A percentile compares a stretch with the other conserved stretches of the same genome.
Evolutionary conservation across 352 stramenopile genomes (phyloP).

Genomic region (Peronospora farinosa): DNA sequence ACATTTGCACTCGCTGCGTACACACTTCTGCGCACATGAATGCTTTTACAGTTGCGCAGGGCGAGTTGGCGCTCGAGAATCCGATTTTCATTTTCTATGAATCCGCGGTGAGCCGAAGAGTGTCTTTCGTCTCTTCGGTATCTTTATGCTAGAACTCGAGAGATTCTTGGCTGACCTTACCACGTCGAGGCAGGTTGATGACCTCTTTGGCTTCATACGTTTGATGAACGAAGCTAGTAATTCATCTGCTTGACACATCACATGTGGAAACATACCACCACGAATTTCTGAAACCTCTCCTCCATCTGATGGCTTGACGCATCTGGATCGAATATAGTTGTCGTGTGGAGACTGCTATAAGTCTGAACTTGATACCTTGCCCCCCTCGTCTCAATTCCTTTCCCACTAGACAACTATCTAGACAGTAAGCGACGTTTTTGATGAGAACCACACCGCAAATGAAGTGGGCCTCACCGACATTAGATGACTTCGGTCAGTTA

Average conservation of each 20-base stretch:
- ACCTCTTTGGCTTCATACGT: too few species aligned
- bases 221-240: too few species aligned
- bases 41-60: slow-evolving; percentile 22
- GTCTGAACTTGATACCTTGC: not conserved
- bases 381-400: too few species aligned
- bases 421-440: slow-evolving; percentile 5
- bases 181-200: not conserved
- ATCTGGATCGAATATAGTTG: slow-evolving; percentile 15
- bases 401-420: not conserved
- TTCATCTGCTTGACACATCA: not conserved
- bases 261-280: slow-evolving; percentile 1
- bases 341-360: slow-evolving; percentile 6
- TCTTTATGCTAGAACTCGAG: too few species aligned
- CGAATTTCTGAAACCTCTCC: slow-evolving; percentile 6
- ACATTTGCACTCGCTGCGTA: slow-evolving; percentile 24
- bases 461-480: slow-evolving; percentile 1
- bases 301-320: slow-evolving; percentile 13
- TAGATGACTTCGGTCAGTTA: slow-evolving; percentile 10
- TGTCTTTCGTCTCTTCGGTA: too few species aligned
- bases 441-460: not conserved
- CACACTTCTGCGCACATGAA: slow-evolving; percentile 13
- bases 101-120: too few species aligned
- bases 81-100: too few species aligned
- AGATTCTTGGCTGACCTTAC: not conserved
- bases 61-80: slow-evolving; percentile 12